phyloP scores from a whole-genome alignment of 2,329 filamentous ascomycete genomes.

The Aspergillus flavus region DNA sequence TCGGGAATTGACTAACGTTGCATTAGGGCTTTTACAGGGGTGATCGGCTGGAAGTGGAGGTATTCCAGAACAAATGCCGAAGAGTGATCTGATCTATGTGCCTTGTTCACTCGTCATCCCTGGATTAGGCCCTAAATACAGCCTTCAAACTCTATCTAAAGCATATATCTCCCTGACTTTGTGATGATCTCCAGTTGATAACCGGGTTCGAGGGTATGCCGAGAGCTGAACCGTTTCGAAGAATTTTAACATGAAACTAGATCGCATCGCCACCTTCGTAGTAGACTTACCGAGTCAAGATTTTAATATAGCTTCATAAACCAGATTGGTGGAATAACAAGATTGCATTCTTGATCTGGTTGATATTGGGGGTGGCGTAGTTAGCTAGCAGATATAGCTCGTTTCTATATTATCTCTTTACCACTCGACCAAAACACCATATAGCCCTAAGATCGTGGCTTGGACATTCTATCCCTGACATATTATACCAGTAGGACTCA shows the following conservation, averaged over 20 bases:
- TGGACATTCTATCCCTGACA: too few relatives aligned
- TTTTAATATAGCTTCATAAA: neutral
- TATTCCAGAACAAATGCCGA: neutral
- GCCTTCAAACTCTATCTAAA: neutral
- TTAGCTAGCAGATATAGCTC: neutral
- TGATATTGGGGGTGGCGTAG: neutral
- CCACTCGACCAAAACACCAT: too few relatives aligned
- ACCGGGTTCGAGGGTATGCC: neutral
- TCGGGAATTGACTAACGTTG: neutral
- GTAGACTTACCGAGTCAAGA: neutral
- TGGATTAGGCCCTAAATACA: neutral
- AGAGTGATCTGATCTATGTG: neutral
- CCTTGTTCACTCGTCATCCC: too few relatives aligned
- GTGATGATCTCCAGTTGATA: neutral
- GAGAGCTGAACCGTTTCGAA: neutral
- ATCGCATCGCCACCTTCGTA: neutral
- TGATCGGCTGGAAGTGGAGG: too few relatives aligned
- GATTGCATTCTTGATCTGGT: neutral
- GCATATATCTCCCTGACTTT: neutral
- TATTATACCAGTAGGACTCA: neutral
- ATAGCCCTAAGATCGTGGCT: too few relatives aligned
- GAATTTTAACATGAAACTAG: neutral
- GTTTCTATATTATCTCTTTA: neutral
- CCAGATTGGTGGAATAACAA: neutral
- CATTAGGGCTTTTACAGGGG: neutral